phyloP scores from a whole-genome alignment of 805 yeast species.

The Yarrowia divulgata region DNA sequence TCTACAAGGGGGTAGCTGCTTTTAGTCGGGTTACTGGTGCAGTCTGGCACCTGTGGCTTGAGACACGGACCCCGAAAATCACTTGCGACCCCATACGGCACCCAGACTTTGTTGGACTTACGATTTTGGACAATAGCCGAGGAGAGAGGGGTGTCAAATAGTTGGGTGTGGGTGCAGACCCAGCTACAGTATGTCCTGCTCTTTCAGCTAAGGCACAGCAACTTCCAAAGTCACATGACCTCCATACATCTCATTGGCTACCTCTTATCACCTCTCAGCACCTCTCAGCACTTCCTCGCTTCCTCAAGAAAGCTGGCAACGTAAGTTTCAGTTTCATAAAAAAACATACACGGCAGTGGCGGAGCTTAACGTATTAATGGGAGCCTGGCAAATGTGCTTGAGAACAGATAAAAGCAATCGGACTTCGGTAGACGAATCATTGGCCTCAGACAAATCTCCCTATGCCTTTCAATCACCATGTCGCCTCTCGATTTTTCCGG shows the following conservation, averaged over 20 bases:
- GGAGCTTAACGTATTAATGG: not conserved
- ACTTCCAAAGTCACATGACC: not conserved
- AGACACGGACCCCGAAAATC: constrained; percentile 1
- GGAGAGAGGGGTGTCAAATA: not conserved
- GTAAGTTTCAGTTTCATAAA: not conserved
- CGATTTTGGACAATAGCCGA: not conserved
- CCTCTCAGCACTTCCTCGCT: no score
- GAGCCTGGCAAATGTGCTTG: not conserved
- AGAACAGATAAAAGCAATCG: no score
- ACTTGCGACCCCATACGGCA: constrained; percentile 9
- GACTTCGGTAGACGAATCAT: no score
- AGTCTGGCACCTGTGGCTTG: not conserved
- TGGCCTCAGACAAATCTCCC: no score
- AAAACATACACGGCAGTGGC: not conserved
- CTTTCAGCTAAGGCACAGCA: no score
- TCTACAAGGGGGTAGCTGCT: not conserved
- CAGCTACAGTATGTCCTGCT: no score
- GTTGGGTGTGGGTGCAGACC: no score
- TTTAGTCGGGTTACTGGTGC: not conserved
- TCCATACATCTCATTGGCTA: not conserved
- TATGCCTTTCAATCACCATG: not conserved
- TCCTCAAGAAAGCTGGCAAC: no score
- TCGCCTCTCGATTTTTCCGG: not conserved
- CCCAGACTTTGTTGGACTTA: not conserved
- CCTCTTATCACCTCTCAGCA: not conserved